Base-by-base conservation (phyloP, 106 monocot genomes). In the Dendrobium chrysotoxum region DNA sequence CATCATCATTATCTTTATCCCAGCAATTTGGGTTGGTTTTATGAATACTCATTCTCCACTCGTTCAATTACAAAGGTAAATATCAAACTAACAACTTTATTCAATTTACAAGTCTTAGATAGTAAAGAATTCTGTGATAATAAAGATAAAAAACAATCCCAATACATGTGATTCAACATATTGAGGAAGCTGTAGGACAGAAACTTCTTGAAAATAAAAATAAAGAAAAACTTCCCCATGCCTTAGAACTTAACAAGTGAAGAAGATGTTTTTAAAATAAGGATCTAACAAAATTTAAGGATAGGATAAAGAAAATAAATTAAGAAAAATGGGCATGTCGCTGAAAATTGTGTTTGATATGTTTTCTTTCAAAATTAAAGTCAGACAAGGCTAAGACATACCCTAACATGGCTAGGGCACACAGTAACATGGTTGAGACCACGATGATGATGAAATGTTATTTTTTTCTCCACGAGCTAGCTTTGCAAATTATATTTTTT, bases 1-100 rank as follows among this genome's bases (percentile, higher is more conserved):
- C 70, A 12, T 70, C 70, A 70, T 75, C 25, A 74, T 50, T 25
- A 46, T 31, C 13, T 35, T 70, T 70, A 70, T 31, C 70, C 70
- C 0, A 35, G 2, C 5, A 13, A 35, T 31, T 31, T 23, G 11
- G 70, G 70, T 70, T n/a, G 3, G 15, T 21, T 61, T 70, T 70
- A 70, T 70, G 3, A 70, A 70, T 38, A 3, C 35, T 70, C 28
- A 17, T 35, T 70, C 70, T 35, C 31, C 70, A 70, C 4, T 31
- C 35, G 13, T 31, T 70, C 31, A 70, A 31, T 2, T 55, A 67
- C 26, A 67, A 30, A 28, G 30, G 18, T 28, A 68, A 68, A 68
- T 68, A 70, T 35, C 70, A 31, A 67, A 57, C 25, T 23, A 4
- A 70, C 35, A 35, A 35, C n/a, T 38, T 70, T 31, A 70, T 28